Base-by-base conservation (phyloP, 139 green algal genomes). In the Haematococcus lacustris region DNA sequence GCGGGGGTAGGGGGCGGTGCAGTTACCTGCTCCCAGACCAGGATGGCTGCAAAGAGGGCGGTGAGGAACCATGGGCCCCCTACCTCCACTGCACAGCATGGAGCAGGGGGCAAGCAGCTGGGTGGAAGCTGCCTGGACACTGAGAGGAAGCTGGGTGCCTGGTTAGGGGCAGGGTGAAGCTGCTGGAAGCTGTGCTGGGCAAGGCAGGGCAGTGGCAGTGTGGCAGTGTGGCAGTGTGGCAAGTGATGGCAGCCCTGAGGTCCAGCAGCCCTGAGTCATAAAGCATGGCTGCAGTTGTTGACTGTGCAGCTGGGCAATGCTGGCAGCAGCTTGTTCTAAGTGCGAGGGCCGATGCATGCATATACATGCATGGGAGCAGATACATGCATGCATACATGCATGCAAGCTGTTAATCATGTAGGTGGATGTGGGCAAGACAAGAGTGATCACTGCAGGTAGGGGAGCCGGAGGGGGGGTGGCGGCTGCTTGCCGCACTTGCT, bases 11-110 rank as follows among this genome's bases (percentile, higher is more conserved):
- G n/a, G n/a, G n/a, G n/a, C n/a, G n/a, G n/a, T n/a, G n/a, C n/a
- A n/a, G n/a, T 13, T 21, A 69, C 74, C 79, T 77, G 65, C 75
- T 82, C 80, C 76, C 90, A 95, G 60, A 93, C 79, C 62, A 95
- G 81, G 70, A 95, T 95, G 66, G 40, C 89, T 2, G 82, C 83
- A 77, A 94, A 94, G 33, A 94, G 81, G 37, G 59, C 59, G 57
- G 86, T 84, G 77, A 94, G 74, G 73, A 94, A 93, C 85, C 85
- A 87, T 6, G 78, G 72, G 3, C 89, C 89, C 37, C 70, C 90
- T 30, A 66, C 38, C 71, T 88, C 83, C 28, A 79, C 81, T 87
- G 79, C 72, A 73, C 17, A 73, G 2, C 68, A 50, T 21, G 17
- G 17, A 53, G 17, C 43, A 53, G 9, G 17, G 43, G 17, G 17